Evolutionary conservation across 208 protist species (phyloP).

Genomic region (Crithidia brevicula): DNA sequence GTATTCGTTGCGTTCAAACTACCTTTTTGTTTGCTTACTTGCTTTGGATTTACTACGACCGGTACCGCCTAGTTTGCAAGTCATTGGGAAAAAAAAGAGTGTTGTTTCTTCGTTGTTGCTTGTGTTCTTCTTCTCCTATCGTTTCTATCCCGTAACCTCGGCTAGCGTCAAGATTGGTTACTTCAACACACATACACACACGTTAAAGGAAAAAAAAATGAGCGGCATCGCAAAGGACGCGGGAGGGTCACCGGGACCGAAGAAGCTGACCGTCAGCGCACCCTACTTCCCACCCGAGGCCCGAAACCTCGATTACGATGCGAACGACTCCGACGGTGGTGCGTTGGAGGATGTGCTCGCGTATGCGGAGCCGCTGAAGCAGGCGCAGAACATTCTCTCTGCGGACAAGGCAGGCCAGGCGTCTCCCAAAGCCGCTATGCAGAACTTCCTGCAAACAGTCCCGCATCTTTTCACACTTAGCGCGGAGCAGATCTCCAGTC

Average conservation of each 20-base stretch:
- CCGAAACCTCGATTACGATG: slow-evolving; percentile 21
- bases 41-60: neutral
- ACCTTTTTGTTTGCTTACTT: neutral
- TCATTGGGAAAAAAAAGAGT: neutral
- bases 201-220: too few species aligned
- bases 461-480: slow-evolving; percentile 77
- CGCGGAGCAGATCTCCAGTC: slow-evolving; percentile 48
- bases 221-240: neutral
- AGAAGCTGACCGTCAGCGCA: slow-evolving; percentile 4
- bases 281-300: neutral
- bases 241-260: neutral
- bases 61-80: neutral
- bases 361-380: slow-evolving; percentile 34
- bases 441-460: slow-evolving; percentile 75
- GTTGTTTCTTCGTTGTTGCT: neutral
- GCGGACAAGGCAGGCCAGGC: neutral
- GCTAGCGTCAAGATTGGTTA: too few species aligned
- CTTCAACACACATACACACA: neutral
- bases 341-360: slow-evolving; percentile 26
- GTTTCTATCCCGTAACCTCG: too few species aligned
- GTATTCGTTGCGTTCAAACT: neutral
- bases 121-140: neutral
- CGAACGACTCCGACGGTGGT: slow-evolving; percentile 13
- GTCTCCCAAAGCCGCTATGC: slow-evolving; percentile 44
- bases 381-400: slow-evolving; percentile 22